Evolutionary conservation across 495 filamentous ascomycete species (phyloP), one percentile per base, ranked within the genome.

Genomic region (Pseudevernia furfuracea): DNA sequence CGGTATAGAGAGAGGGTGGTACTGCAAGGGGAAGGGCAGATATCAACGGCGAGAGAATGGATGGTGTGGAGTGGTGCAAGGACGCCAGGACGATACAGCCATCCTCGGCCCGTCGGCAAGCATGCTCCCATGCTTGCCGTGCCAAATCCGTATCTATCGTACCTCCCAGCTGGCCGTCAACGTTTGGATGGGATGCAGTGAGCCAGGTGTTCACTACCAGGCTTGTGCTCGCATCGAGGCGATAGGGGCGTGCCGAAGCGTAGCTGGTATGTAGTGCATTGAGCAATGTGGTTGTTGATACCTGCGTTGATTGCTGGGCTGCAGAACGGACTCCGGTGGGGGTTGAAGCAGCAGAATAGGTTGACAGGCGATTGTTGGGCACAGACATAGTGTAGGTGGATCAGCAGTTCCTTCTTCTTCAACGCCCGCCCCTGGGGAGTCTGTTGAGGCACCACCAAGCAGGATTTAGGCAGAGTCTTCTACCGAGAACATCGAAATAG

Each of bases 151-250:
- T 77, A 71, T 98, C 94, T 44, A 97, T 82, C 1, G 87, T 89
- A 30, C 90, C 91, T 34, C 89, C 90, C 44, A 77, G 77, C 19
- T 80, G 81, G 36, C 87, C 89, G 69, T 89, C 85, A 0, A 81
- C 80, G 56, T 84, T 82, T 6, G 80, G 74, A 67, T 86, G 86
- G 15, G 84, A 80, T 10, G 89, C 90, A 4, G 88, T 95, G 32
- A 91, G 81, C 91, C 91, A 96, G 66, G 93, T 95, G 76, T 97
- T 97, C 61, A 97, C 93, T 0, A 93, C 95, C 58, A 97, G 71
- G 70, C 91, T 96, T 3, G 93, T 93, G 44, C 90, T 88, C n/a
- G 91, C 86, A 74, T 98, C 94, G 9, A 97, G 82, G 64, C 81
- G 81, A 74, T 94, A 92, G 11, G 93, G 87, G 65, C 89, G 84